phyloP scores from a whole-genome alignment of 176 grass and related monocot genomes.

The Pharus latifolius region DNA sequence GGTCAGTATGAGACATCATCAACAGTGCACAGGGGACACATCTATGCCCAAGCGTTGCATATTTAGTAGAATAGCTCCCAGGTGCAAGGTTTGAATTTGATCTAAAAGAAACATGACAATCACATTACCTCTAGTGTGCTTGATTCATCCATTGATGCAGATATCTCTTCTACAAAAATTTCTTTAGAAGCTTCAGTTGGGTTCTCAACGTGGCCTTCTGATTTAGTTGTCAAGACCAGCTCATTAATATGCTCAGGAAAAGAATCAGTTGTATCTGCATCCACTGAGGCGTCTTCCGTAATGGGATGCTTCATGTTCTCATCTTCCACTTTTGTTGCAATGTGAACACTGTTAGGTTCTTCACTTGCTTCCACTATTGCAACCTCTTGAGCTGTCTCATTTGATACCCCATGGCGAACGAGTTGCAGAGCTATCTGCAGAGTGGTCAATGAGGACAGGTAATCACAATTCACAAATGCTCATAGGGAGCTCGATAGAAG shows the following conservation, averaged over 20 bases:
- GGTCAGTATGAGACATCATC: background rate
- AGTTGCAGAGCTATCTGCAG: constrained; percentile 56
- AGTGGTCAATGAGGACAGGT: background rate
- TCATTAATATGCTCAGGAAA: constrained; percentile 9
- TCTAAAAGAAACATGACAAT: background rate
- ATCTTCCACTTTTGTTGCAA: constrained; percentile 9
- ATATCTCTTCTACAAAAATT: background rate
- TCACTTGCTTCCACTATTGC: constrained; percentile 14
- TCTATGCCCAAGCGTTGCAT: background rate
- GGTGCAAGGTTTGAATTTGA: background rate
- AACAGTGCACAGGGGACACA: background rate
- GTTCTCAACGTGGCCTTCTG: constrained; percentile 2
- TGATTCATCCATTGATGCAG: background rate
- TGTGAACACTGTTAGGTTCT: background rate
- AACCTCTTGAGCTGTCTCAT: constrained; percentile 21
- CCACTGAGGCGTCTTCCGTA: constrained; percentile 7
- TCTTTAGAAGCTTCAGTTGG: background rate
- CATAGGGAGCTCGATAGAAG: background rate
- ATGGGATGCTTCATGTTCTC: background rate
- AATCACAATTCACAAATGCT: background rate
- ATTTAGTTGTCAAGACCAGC: background rate
- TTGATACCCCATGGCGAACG: constrained; percentile 34
- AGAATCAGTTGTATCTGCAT: background rate
- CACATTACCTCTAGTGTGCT: constrained; percentile 5
- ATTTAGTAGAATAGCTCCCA: background rate